Evolutionary conservation across 768 basidiomycete genomes (phyloP).

Genomic region (Scleroderma citrinum): DNA sequence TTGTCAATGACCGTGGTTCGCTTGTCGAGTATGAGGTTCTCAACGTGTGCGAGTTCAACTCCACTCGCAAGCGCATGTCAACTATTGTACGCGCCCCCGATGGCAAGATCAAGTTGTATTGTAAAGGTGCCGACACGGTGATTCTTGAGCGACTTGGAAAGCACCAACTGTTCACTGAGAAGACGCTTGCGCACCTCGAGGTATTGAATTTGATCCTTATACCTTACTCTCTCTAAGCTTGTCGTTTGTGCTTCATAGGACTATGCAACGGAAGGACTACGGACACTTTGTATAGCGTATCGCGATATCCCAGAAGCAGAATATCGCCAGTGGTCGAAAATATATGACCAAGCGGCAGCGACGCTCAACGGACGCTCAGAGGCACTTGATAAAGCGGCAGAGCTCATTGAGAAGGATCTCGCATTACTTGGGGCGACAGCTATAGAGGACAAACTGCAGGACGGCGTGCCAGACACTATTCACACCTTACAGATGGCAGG

Average conservation of each 20-base stretch:
- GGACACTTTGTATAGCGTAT: constrained; percentile 94
- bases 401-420: constrained; percentile 92
- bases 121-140: constrained; percentile 97
- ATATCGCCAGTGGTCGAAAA: constrained; percentile 80
- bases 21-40: constrained; percentile 82
- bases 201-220: constrained; percentile 31
- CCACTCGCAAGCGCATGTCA: constrained; percentile 96
- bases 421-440: constrained; percentile 94
- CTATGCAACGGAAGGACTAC: constrained; percentile 93
- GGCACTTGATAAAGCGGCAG: constrained; percentile 90
- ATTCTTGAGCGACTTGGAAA: constrained; percentile 90
- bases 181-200: constrained; percentile 86
- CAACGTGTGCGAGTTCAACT: constrained; percentile 99
- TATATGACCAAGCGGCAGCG: constrained; percentile 90
- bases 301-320: constrained; percentile 90
- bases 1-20: constrained; percentile 71
- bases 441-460: constrained; percentile 97
- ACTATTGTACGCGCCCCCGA: constrained; percentile 83
- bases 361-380: constrained; percentile 95
- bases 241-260: constrained; percentile 44
- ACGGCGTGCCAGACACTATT: constrained; percentile 97
- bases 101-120: constrained; percentile 90
- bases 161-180: constrained; percentile 78
- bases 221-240: neutral
- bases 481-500: constrained; percentile 97